Evolutionary conservation across 2,329 filamentous ascomycete genomes (phyloP).

Genomic region (Colletotrichum sp.): DNA sequence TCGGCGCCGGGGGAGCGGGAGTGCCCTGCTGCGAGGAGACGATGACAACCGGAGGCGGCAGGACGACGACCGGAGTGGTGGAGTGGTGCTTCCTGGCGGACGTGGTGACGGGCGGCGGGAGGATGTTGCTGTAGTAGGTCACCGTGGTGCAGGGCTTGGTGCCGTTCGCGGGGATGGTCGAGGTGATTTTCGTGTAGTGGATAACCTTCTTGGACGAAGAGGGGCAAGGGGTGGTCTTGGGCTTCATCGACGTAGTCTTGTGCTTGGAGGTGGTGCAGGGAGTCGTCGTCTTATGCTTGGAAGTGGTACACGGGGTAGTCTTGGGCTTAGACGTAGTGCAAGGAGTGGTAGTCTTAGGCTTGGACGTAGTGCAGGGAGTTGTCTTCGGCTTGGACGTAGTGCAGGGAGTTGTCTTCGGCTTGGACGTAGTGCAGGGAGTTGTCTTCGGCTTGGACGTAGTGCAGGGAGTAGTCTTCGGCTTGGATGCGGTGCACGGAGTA

Average conservation of each 20-base stretch:
- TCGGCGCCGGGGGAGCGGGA: background rate
- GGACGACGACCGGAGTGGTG: background rate
- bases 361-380: background rate
- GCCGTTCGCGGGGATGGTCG: background rate
- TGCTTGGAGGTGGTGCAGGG: background rate
- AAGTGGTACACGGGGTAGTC: background rate
- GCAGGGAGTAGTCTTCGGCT: background rate
- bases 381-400: background rate
- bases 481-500: background rate
- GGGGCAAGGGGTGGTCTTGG: background rate
- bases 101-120: background rate
- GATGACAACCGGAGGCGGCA: background rate
- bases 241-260: too few relatives aligned
- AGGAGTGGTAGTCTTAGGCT: background rate
- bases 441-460: background rate
- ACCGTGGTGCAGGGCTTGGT: background rate
- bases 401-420: background rate
- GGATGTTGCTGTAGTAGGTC: background rate
- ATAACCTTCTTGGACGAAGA: background rate
- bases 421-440: background rate
- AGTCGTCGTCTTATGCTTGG: background rate
- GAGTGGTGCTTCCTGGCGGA: background rate
- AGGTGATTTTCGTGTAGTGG: background rate
- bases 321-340: background rate
- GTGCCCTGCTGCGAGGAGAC: background rate